Evolutionary conservation across 2,329 filamentous ascomycete species (phyloP), one percentile per base, ranked within the genome.

Genomic region (Elsinoe arachidis): DNA sequence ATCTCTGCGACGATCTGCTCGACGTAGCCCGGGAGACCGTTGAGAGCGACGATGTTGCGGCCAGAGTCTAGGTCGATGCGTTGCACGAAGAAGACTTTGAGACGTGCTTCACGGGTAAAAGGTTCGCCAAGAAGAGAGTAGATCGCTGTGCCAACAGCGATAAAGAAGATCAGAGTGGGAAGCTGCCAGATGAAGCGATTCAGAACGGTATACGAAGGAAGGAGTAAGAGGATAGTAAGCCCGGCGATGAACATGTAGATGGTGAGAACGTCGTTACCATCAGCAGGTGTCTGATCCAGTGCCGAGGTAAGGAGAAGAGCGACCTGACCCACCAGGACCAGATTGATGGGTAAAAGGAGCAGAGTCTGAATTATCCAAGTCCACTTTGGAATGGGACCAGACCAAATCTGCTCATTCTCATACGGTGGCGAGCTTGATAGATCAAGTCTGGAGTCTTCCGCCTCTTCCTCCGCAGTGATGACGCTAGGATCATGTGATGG

Each of bases 71-170:
- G 79, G 63, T 96, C 82, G 49, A 96, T 76, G 9, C 81, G 81
- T 69, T 99, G 91, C 52, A 88, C 76, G 70, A 97, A 96, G 71
- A 85, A 95, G 49, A 92, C 78, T 71, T 97, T 97, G 70, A 95
- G 83, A 37, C 89, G 82, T 68, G 85, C 87, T 59, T 83, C 79
- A 19, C 81, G 74, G 0, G 89, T 93, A 72, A 97, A 97, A 0
- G 93, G 93, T 70, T 96, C 96, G 1, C 88, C 88, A 2, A 82
- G 73, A 3, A 96, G 80, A 67, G 95, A 95, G 75, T 96, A 97
- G 57, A 91, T 80, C 26, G 95, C 73, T 1, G 90, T 95, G 30
- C 79, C 88, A 21, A 82, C 66, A 60, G 90, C 88, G 7, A 96
- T 74, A 11, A 85, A 68, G 26, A 95, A 77, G 14, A 96, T 71